Conservation (phyloP, 2,329 filamentous ascomycete genomes). For the Diaporthe sp. region DNA sequence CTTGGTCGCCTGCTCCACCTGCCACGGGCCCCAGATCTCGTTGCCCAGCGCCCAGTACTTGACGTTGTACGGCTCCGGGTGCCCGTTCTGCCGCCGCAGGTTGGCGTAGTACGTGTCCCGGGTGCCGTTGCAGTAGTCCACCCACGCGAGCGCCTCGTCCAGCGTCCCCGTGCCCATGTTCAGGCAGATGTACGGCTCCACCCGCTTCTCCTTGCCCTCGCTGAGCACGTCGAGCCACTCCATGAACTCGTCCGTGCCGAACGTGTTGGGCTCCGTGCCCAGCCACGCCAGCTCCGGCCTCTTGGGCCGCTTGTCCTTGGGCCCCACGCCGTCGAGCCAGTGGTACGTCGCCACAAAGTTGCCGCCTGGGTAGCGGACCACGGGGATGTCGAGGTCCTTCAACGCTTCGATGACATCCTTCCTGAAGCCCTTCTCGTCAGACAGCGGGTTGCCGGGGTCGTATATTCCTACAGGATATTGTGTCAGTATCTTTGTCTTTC, state of each 20-base stretch:
- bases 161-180: conserved; percentile 84
- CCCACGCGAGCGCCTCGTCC: conserved; percentile 75
- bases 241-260: conserved; percentile 90
- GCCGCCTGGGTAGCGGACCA: conserved; percentile 85
- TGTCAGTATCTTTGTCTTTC: background rate
- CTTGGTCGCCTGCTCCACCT: conserved; percentile 77
- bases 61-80: conserved; percentile 81
- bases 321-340: conserved; percentile 84
- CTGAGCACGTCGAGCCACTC: conserved; percentile 81
- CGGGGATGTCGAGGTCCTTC: conserved; percentile 80
- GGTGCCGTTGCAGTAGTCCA: conserved; percentile 89
- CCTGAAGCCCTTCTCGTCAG: conserved; percentile 81
- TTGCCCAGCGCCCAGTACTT: conserved; percentile 92
- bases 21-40: conserved; percentile 76
- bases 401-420: conserved; percentile 83
- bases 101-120: conserved; percentile 86
- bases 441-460: conserved; percentile 80
- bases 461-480: conserved; percentile 65
- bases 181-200: conserved; percentile 83
- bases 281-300: conserved; percentile 84
- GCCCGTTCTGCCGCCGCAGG: conserved; percentile 80
- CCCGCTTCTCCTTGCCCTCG: conserved; percentile 70
- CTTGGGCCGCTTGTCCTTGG: conserved; percentile 74
- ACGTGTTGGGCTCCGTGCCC: conserved; percentile 81
- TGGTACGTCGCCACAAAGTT: conserved; percentile 90